phyloP scores from a whole-genome alignment of 1,139 yeast genomes.

The Nakaseomyces kungkrabaensis region DNA sequence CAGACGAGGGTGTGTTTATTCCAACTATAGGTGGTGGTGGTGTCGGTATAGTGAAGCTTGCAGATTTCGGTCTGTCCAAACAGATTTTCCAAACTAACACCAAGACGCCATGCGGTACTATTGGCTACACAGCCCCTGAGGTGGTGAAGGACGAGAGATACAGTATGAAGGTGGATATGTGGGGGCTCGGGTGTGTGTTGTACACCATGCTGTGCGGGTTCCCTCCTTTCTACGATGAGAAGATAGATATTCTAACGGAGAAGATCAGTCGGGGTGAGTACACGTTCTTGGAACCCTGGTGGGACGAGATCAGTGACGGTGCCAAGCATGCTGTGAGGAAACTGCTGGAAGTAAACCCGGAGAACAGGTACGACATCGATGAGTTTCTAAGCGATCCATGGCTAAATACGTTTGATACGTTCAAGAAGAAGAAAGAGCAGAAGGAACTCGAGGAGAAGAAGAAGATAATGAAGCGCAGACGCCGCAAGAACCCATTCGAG shows the following conservation, averaged over 20 bases:
- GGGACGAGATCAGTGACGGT: slow-evolving; percentile 81
- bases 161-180: slow-evolving; percentile 86
- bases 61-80: slow-evolving; percentile 89
- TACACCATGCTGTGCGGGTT: slow-evolving; percentile 88
- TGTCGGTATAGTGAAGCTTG: slow-evolving; percentile 74
- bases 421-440: slow-evolving; percentile 7
- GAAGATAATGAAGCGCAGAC: slow-evolving; percentile 8
- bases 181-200: slow-evolving; percentile 91
- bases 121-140: slow-evolving; percentile 91
- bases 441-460: slow-evolving; percentile 1
- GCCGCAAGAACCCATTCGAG: slow-evolving; percentile 11
- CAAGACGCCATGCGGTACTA: slow-evolving; percentile 84
- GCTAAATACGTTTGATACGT: slow-evolving; percentile 33
- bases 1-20: slow-evolving; percentile 77
- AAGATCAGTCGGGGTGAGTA: slow-evolving; percentile 80
- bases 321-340: slow-evolving; percentile 74
- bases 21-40: slow-evolving; percentile 85
- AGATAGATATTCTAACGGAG: slow-evolving; percentile 66
- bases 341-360: slow-evolving; percentile 76
- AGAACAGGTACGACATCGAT: slow-evolving; percentile 62
- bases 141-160: slow-evolving; percentile 79
- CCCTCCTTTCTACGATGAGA: slow-evolving; percentile 92
- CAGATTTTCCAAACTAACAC: slow-evolving; percentile 61
- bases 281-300: slow-evolving; percentile 85
- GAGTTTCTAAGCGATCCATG: slow-evolving; percentile 81